Percentiles rank a stretch among this genome's conserved stretches.
Conservation (phyloP, 1,284 basidiomycete genomes). For the Malassezia sp. region DNA sequence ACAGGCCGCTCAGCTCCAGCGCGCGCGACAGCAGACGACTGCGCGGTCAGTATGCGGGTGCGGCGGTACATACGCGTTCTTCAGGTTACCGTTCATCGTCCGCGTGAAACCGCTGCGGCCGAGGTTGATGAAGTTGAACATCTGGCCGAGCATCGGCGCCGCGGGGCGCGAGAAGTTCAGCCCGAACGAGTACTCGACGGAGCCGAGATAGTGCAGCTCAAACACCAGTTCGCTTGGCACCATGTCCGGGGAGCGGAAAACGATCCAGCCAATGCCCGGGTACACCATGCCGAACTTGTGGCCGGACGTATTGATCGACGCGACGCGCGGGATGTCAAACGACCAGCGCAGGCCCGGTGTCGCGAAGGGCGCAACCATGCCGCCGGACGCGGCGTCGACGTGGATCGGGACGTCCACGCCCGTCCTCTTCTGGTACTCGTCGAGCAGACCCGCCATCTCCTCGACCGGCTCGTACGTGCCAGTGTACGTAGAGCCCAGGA, state of each 20-base stretch:
- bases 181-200: constrained; percentile 57
- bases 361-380: constrained; percentile 59
- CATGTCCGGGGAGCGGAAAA: constrained; percentile 34
- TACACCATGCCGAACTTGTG: constrained; percentile 81
- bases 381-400: constrained; percentile 50
- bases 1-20: constrained; percentile 68
- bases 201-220: constrained; percentile 59
- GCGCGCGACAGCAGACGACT: constrained; percentile 73
- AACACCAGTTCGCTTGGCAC: constrained; percentile 59
- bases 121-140: constrained; percentile 59
- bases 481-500: constrained; percentile 66
- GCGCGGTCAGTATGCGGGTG: too few relatives aligned
- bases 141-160: constrained; percentile 78
- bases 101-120: constrained; percentile 43
- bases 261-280: constrained; percentile 55
- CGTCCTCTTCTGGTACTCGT: constrained; percentile 70
- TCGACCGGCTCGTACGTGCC: constrained; percentile 86
- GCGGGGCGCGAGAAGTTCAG: constrained; percentile 89
- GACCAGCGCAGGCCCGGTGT: constrained; percentile 71
- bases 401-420: constrained; percentile 57
- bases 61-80: too few relatives aligned
- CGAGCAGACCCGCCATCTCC: constrained; percentile 70
- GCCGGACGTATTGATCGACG: constrained; percentile 60
- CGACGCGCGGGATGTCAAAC: constrained; percentile 56
- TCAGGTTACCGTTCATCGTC: constrained; percentile 60